phyloP scores from a whole-genome alignment of 1,284 basidiomycete species.

The Lentinus polychrous region DNA sequence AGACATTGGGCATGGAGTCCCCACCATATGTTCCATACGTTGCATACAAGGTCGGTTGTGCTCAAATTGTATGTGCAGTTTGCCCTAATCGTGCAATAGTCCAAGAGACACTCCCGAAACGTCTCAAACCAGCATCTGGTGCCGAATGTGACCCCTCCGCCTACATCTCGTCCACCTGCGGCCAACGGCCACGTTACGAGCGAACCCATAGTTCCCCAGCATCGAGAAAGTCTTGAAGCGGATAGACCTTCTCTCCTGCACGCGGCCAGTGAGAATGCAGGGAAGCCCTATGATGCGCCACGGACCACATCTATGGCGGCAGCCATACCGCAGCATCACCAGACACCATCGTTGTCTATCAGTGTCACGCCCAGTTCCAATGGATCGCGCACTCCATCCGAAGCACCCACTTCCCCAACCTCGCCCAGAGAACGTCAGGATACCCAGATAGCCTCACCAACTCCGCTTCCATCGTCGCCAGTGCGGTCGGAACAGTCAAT shows the following conservation, averaged over 20 bases:
- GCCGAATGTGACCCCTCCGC: constrained; percentile 27
- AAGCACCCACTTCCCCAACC: background rate
- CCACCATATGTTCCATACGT: constrained; percentile 55
- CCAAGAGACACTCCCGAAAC: constrained; percentile 62
- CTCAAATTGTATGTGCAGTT: constrained; percentile 4
- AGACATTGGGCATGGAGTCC: constrained; percentile 5
- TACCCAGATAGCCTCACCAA: background rate
- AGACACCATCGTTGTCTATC: background rate
- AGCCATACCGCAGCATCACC: background rate
- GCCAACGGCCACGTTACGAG: constrained; percentile 17
- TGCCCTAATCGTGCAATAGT: constrained; percentile 31
- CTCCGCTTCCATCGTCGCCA: constrained; percentile 1
- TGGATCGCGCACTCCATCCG: constrained; percentile 1
- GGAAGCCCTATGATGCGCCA: constrained; percentile 1
- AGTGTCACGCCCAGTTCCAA: background rate
- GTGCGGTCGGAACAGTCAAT: background rate
- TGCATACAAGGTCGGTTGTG: constrained; percentile 54
- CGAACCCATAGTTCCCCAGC: constrained; percentile 16
- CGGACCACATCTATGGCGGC: background rate
- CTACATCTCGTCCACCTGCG: constrained; percentile 15
- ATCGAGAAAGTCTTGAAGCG: constrained; percentile 7
- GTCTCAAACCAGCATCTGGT: constrained; percentile 32
- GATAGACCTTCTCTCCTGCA: background rate
- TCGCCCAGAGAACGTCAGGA: background rate
- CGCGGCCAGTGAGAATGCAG: background rate